A percentile compares a stretch with the other conserved stretches of the same genome.
Evolutionary conservation across 1,284 basidiomycete species (phyloP).

Genomic region (Ceratobasidium sp.): DNA sequence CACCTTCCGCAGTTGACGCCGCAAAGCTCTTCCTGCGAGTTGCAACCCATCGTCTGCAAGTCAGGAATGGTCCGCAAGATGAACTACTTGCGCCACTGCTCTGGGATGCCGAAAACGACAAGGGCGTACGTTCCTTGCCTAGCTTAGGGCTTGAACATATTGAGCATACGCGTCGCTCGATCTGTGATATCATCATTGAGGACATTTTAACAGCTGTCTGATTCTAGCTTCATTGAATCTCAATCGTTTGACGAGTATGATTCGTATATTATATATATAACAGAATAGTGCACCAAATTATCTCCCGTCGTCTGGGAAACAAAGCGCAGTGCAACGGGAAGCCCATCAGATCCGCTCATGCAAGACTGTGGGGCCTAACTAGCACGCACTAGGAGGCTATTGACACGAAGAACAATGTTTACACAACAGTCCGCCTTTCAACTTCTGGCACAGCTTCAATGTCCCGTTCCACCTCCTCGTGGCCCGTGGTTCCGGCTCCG

Average conservation of each 20-base stretch:
- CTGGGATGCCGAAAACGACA: slow-evolving; percentile 30
- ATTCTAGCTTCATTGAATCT: no score
- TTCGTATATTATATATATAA: no score
- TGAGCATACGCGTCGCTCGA: slow-evolving; percentile 32
- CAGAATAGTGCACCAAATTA: not conserved
- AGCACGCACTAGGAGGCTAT: no score
- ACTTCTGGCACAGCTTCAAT: not conserved
- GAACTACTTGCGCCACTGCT: slow-evolving; percentile 22
- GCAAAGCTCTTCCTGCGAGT: slow-evolving; percentile 35
- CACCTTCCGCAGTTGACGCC: slow-evolving; percentile 36
- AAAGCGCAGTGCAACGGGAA: no score
- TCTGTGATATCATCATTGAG: slow-evolving; percentile 38
- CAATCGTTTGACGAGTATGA: no score
- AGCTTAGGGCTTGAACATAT: slow-evolving; percentile 23
- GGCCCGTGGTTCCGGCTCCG: not conserved
- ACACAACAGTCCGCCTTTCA: slow-evolving; percentile 17
- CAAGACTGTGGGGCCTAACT: no score
- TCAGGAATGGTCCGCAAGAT: slow-evolving; percentile 28
- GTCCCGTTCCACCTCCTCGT: not conserved
- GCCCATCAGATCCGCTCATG: no score
- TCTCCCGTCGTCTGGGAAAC: no score
- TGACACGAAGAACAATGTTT: not conserved
- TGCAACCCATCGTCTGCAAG: slow-evolving; percentile 26
- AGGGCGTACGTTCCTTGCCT: slow-evolving; percentile 20
- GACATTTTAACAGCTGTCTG: slow-evolving; percentile 34